phyloP scores from a whole-genome alignment of 164 flowering plant species.

The Vitis riparia region DNA sequence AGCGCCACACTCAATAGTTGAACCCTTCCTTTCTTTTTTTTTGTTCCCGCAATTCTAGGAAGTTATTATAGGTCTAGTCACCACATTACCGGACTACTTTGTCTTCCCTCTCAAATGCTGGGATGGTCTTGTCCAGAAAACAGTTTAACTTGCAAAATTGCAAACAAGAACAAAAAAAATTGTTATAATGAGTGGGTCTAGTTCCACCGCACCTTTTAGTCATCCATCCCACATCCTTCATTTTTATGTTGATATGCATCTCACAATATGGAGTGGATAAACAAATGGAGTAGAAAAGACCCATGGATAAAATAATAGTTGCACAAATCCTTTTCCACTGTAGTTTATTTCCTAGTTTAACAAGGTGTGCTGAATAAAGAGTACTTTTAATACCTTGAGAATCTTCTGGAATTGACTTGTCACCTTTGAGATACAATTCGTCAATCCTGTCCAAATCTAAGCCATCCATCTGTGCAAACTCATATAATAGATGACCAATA shows the following conservation, averaged over 20 bases:
- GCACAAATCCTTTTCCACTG: too few species aligned
- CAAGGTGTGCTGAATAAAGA: neutral
- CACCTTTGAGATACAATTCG: conserved; percentile 46
- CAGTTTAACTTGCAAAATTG: neutral
- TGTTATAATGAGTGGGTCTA: neutral
- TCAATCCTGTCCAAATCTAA: conserved; percentile 30
- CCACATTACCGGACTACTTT: neutral
- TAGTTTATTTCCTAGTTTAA: too few species aligned
- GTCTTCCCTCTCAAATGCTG: neutral
- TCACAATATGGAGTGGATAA: too few species aligned
- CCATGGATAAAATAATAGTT: too few species aligned
- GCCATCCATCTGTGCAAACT: conserved; percentile 37
- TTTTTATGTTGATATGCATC: too few species aligned
- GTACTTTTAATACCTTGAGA: conserved; percentile 25
- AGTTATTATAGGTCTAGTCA: neutral
- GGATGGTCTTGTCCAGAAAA: neutral
- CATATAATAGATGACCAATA: conserved; percentile 53
- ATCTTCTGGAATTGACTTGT: conserved; percentile 22
- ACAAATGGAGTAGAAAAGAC: too few species aligned
- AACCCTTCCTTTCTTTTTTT: too few species aligned
- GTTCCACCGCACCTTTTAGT: too few species aligned
- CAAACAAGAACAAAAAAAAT: neutral
- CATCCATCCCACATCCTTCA: too few species aligned
- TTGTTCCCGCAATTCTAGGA: neutral
- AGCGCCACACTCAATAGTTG: too few species aligned